These are phyloP conservation scores for Xylaria acuta DNA, from an alignment of 495 filamentous ascomycete species.

Conservation along the genomic window DNA sequence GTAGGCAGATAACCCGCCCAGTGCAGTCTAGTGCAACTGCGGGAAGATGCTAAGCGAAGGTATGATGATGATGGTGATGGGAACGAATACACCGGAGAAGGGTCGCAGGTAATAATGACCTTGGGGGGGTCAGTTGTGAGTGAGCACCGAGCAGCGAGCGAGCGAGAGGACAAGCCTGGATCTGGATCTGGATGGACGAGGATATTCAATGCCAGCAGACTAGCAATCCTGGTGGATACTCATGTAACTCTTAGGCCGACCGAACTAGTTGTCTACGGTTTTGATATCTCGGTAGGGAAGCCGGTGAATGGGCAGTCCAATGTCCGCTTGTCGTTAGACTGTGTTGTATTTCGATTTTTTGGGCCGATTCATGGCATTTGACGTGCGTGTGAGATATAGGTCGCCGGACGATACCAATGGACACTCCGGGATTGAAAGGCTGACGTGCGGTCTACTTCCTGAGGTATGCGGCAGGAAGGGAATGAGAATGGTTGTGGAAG, in stretches of 20 bases:
- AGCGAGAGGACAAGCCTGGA: background rate
- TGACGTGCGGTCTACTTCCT: background rate
- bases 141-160: constrained; percentile 11
- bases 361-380: background rate
- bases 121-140: background rate
- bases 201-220: constrained; percentile 26
- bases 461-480: constrained; percentile 3
- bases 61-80: constrained; percentile 6
- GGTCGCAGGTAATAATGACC: background rate
- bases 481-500: constrained; percentile 5
- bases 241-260: constrained; percentile 28
- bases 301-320: constrained; percentile 13
- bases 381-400: background rate
- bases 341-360: background rate
- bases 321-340: constrained; percentile 18
- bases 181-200: constrained; percentile 23
- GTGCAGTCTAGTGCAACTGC: background rate
- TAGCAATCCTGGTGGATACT: constrained; percentile 27
- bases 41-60: constrained; percentile 4
- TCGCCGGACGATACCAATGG: background rate
- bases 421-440: constrained; percentile 5
- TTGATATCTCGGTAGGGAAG: constrained; percentile 17
- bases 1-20: background rate
- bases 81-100: background rate
- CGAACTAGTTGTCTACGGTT: constrained; percentile 18